Evolutionary conservation across 345 rosid species (phyloP).

Genomic region (Eutrema japonicum): DNA sequence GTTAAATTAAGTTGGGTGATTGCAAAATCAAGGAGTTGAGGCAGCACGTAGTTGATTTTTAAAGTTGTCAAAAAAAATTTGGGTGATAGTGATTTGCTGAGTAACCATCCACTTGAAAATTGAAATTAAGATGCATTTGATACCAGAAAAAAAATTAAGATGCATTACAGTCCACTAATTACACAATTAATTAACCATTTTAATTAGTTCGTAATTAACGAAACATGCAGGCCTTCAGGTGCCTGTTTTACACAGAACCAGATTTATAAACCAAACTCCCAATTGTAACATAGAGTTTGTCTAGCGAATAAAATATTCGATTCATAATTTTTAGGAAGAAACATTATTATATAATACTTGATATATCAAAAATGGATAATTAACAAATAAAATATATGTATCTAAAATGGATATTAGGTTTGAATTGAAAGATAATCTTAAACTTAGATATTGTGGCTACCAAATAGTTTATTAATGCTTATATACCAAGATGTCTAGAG

Average conservation of each 20-base stretch:
- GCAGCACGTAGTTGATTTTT: too few relatives aligned
- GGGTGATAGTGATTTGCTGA: conserved; percentile 18
- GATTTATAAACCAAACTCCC: not conserved
- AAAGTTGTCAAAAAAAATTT: not conserved
- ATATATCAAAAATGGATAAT: not conserved
- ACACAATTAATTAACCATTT: conserved; percentile 1
- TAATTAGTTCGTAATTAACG: not conserved
- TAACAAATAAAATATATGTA: too few relatives aligned
- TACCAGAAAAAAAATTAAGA: not conserved
- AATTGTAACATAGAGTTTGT: not conserved
- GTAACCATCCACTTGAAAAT: conserved; percentile 30
- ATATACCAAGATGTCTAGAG: too few relatives aligned
- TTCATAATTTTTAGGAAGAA: not conserved
- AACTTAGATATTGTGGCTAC: not conserved
- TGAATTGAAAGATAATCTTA: not conserved
- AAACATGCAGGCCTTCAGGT: conserved; percentile 21
- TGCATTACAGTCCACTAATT: conserved; percentile 32
- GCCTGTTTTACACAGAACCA: conserved; percentile 16
- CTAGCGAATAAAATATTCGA: not conserved
- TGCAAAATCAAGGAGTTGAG: too few relatives aligned
- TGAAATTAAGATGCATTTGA: conserved; percentile 3
- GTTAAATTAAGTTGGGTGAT: conserved; percentile 22
- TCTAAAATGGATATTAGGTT: conserved; percentile 6
- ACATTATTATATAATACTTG: not conserved
- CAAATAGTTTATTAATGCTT: too few relatives aligned